Conservation (phyloP, 179 eudicot species). For the Corrigiola litoralis region DNA sequence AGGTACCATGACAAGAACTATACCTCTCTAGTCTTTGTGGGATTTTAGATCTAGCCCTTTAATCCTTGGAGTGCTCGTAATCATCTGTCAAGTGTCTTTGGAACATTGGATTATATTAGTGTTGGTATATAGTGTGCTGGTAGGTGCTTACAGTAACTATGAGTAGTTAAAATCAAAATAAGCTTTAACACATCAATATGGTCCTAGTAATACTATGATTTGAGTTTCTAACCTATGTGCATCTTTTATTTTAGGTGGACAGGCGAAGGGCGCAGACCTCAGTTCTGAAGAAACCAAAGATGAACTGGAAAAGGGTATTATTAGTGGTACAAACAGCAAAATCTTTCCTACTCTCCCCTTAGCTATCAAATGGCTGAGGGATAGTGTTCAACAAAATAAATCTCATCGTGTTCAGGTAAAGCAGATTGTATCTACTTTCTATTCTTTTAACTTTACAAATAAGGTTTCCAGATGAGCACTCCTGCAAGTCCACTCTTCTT, state of each 20-base stretch:
- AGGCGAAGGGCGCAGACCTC: slow-evolving; percentile 33
- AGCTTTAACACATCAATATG: background rate
- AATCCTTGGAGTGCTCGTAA: too few relatives aligned
- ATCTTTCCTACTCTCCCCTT: slow-evolving; percentile 85
- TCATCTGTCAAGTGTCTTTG: too few relatives aligned
- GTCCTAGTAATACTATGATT: background rate
- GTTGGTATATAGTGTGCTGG: background rate
- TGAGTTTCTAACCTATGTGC: background rate
- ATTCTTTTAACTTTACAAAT: background rate
- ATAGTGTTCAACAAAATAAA: slow-evolving; percentile 53
- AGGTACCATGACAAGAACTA: slow-evolving; percentile 38
- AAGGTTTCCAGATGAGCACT: background rate
- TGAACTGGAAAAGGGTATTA: slow-evolving; percentile 35
- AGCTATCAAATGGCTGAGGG: slow-evolving; percentile 93
- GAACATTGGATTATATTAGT: background rate
- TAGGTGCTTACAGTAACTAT: background rate
- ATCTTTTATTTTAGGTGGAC: slow-evolving; percentile 27
- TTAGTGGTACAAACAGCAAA: slow-evolving; percentile 49
- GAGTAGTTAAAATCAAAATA: background rate
- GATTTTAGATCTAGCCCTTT: too few relatives aligned
- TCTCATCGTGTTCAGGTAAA: slow-evolving; percentile 78
- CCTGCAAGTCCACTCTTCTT: background rate
- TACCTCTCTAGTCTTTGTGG: background rate
- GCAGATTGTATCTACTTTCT: background rate
- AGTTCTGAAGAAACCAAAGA: slow-evolving; percentile 32